Conservation (phyloP, 805 yeast species). For the Teunomyces lycoperdinae region DNA sequence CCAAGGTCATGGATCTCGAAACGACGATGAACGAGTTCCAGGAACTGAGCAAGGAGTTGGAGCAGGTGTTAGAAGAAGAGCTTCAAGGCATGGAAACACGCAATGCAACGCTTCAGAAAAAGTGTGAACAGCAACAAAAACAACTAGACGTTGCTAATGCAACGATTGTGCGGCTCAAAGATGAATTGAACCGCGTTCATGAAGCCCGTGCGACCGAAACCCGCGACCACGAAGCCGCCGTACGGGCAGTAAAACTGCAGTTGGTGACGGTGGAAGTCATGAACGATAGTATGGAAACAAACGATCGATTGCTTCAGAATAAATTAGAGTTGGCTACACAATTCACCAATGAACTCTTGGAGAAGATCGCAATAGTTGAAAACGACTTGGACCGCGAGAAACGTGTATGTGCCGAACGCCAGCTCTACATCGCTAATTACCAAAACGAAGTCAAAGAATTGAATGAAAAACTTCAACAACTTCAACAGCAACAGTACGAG, state of each 20-base stretch:
- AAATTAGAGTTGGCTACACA: conserved; percentile 34
- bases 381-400: conserved; percentile 35
- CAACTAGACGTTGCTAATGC: conserved; percentile 18
- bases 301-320: conserved; percentile 33
- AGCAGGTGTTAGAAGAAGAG: conserved; percentile 44
- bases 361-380: conserved; percentile 41
- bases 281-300: conserved; percentile 40
- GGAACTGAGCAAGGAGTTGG: conserved; percentile 43
- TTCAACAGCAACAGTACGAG: conserved; percentile 4
- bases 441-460: conserved; percentile 28
- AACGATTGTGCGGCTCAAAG: conserved; percentile 11
- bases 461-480: conserved; percentile 5
- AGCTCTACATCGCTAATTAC: conserved; percentile 27
- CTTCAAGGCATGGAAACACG: conserved; percentile 30
- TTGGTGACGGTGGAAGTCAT: conserved; percentile 41
- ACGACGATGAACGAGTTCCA: conserved; percentile 40
- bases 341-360: conserved; percentile 41
- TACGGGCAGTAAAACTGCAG: conserved; percentile 23
- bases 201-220: conserved; percentile 7
- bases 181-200: conserved; percentile 20
- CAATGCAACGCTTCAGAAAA: conserved; percentile 16
- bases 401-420: conserved; percentile 20
- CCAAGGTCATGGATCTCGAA: conserved; percentile 35
- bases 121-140: conserved; percentile 15
- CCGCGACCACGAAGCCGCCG: conserved; percentile 16